Evolutionary conservation across 1,284 basidiomycete species (phyloP), one percentile per base, ranked within the genome.

Genomic region (Puccinia polysora): DNA sequence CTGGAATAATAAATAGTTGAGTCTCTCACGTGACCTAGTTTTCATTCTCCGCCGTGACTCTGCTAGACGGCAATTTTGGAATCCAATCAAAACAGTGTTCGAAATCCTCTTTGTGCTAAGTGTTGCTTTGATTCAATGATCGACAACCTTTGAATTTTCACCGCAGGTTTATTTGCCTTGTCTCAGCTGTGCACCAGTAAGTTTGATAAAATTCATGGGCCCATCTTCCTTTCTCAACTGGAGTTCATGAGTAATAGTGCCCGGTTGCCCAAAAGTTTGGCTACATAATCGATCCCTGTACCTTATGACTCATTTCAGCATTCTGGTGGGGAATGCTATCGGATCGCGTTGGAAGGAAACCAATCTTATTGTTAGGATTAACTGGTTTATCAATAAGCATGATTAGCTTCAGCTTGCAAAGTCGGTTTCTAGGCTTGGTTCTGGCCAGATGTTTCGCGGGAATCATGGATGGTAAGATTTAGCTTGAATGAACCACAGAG

Each of bases 311-410:
- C 14, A 10, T 43, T 8, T 6, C 32, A 69, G 65, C 25, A 28
- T 59, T 69, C 49, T 69, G 65, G 65, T 76, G 75, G 75, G 75
- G 73, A 23, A 69, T 64, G 30, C 53, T 69, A 10, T 74, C 73
- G 28, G 75, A 76, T 52, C 52, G 60, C 8, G 47, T 71, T 18
- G 75, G 75, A 49, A 40, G 75, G 28, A 75, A 75, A 34, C 74
- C 74, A 6, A 69, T 76, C 28, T 28, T 76, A 1, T 43, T 76
- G 45, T 65, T 18, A 32, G 75, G 75, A 3, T 47, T 76, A 4
- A 49, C 62, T 1, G 75, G 75, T n/a, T 43, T 74, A 20, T 53
- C 74, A 43, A 64, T 74, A n/a, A 65, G 63, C n/a, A 65, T 74
- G 1, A 55, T 73, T 7, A 62, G 63, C 14, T 72, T 76, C 55